Evolutionary conservation across 257 asterid genomes (phyloP).

Genomic region (Penstemon davidsonii): DNA sequence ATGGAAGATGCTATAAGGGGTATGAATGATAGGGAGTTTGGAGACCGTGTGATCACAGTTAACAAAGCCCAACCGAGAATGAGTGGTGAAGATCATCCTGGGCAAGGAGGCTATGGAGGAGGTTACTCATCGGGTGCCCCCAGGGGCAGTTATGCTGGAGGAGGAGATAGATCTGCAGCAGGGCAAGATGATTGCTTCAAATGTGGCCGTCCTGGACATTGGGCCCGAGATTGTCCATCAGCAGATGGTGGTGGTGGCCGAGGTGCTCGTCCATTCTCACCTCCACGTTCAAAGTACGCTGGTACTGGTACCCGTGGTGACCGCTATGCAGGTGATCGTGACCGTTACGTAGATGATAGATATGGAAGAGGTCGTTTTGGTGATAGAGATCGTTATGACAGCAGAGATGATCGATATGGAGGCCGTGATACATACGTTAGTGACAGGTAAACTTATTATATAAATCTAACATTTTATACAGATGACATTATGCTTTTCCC

Average conservation of each 20-base stretch:
- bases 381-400: conserved; percentile 76
- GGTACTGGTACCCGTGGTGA: conserved; percentile 75
- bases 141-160: conserved; percentile 59
- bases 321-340: conserved; percentile 78
- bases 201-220: conserved; percentile 97
- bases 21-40: conserved; percentile 92
- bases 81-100: conserved; percentile 65
- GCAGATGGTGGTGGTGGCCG: conserved; percentile 82
- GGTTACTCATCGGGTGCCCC: conserved; percentile 68
- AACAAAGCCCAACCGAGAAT: conserved; percentile 92
- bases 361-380: conserved; percentile 73
- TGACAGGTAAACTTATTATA: conserved; percentile 54
- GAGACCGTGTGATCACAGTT: conserved; percentile 85
- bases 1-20: conserved; percentile 96
- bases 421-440: conserved; percentile 64
- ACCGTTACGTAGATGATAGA: conserved; percentile 70
- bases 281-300: conserved; percentile 78
- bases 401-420: conserved; percentile 70
- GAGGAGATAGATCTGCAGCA: conserved; percentile 59
- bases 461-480: background rate
- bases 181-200: conserved; percentile 97
- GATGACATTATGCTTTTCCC: background rate
- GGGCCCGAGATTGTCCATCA: conserved; percentile 97
- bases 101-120: conserved; percentile 72
- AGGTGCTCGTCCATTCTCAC: conserved; percentile 62